Evolutionary conservation across 2,329 filamentous ascomycete species (phyloP).

Genomic region (Pezicula neosporulosa): DNA sequence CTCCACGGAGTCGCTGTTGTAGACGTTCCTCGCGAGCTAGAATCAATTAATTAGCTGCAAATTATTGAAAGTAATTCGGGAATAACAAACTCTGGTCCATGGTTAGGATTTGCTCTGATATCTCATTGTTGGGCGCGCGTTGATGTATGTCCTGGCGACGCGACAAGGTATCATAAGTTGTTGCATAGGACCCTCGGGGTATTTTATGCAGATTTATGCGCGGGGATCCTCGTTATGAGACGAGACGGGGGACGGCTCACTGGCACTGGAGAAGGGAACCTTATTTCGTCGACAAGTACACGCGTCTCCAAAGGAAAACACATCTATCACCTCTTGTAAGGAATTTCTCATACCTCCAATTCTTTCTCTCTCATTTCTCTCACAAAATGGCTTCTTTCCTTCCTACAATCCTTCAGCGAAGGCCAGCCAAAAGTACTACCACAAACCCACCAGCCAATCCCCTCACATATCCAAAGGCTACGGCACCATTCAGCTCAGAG

Average conservation of each 20-base stretch:
- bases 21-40: constrained; percentile 58
- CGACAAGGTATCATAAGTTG: not conserved
- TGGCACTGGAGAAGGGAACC: no score
- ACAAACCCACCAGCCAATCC: constrained; percentile 17
- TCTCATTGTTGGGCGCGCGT: not conserved
- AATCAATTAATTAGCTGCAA: constrained; percentile 11
- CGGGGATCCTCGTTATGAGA: no score
- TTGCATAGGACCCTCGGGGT: no score
- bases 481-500: constrained; percentile 17
- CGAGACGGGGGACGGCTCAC: no score
- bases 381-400: constrained; percentile 5
- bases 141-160: constrained; percentile 1
- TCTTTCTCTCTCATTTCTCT: not conserved
- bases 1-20: constrained; percentile 62
- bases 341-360: no score
- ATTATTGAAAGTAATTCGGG: not conserved
- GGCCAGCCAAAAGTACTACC: not conserved
- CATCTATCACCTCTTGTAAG: no score
- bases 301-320: no score
- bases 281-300: no score
- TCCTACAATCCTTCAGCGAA: not conserved
- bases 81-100: constrained; percentile 1
- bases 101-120: not conserved
- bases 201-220: no score
- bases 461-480: constrained; percentile 26